Evolutionary conservation across 176 grass and related monocot species (phyloP), one percentile per base, ranked within the genome.

Genomic region (Puya raimondii): DNA sequence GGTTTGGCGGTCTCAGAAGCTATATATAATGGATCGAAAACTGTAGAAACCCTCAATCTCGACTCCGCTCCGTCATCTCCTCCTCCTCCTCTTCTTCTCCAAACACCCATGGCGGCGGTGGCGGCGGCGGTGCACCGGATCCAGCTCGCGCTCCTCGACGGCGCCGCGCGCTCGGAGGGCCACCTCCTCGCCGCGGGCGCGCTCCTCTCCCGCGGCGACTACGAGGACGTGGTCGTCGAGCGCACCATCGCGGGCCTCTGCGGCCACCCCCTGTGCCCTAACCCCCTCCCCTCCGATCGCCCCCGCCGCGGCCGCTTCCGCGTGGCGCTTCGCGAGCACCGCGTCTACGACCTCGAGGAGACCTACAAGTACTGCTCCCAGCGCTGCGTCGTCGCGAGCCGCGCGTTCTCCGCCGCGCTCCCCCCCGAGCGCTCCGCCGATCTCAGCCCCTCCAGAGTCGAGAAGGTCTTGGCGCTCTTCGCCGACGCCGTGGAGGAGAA

Each of bases 321-420:
- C 69, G 82, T 99, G 53, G 80, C 89, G 4, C 82, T 99, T n/a
- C 71, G 82, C 48, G 86, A 99, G 89, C 94, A 99, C 86, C 82
- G 78, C 65, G 89, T 93, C 50, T 99, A 93, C 71, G 94, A 93
- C 89, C 82, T 93, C 25, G 80, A 88, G 77, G 89, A 99, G 84
- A 80, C 74, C 1, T 69, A 79, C 78, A 88, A 65, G 57, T 99
- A 89, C 90, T 99, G 89, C 82, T 93, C 89, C 61, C 76, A 85
- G 21, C 54, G 47, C 0, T 99, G 94, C 72, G 74, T 93, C 69
- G 69, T 99, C 26, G 53, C 79, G 1, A 93, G 89, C 48, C 53
- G 80, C 7, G 84, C 94, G 1, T 82, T 83, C 53, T 73, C 82
- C 0, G 81, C 82, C 0, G 77, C 71, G 11, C 75, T 99, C 29